Conservation (phyloP, 495 filamentous ascomycete genomes). For the Daldinia loculata region DNA sequence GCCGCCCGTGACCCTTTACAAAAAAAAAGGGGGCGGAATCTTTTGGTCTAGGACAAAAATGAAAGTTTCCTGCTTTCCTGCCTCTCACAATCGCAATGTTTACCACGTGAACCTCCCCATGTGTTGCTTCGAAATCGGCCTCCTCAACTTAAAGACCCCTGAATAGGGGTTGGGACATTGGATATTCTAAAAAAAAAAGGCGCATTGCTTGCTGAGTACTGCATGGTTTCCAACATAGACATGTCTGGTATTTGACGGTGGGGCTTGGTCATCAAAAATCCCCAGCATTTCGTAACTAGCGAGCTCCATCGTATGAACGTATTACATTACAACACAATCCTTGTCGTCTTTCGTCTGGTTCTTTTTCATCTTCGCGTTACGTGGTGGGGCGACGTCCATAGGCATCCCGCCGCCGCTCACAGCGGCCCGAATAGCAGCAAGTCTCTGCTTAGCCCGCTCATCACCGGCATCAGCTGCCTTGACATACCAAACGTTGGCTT, state of each 20-base stretch:
- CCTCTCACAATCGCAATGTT: conserved; percentile 8
- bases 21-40: conserved; percentile 11
- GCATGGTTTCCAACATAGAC: conserved; percentile 36
- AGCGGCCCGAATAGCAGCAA: conserved; percentile 86
- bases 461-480: conserved; percentile 93
- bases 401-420: conserved; percentile 77
- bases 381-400: conserved; percentile 59
- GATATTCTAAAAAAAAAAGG: conserved; percentile 34
- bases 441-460: conserved; percentile 82
- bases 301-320: conserved; percentile 20
- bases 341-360: conserved; percentile 58
- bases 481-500: conserved; percentile 99
- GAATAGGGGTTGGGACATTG: conserved; percentile 8
- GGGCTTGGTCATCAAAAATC: neutral
- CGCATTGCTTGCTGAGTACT: conserved; percentile 13
- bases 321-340: conserved; percentile 69
- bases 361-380: conserved; percentile 62
- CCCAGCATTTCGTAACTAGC: neutral
- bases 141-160: conserved; percentile 5
- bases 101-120: conserved; percentile 8
- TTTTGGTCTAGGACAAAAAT: conserved; percentile 39
- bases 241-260: conserved; percentile 10
- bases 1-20: conserved; percentile 21
- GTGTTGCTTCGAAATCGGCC: conserved; percentile 6
- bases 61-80: conserved; percentile 25